Base-by-base conservation (phyloP, 1,139 yeast species). In the Pneumocystis wakefieldiae region DNA sequence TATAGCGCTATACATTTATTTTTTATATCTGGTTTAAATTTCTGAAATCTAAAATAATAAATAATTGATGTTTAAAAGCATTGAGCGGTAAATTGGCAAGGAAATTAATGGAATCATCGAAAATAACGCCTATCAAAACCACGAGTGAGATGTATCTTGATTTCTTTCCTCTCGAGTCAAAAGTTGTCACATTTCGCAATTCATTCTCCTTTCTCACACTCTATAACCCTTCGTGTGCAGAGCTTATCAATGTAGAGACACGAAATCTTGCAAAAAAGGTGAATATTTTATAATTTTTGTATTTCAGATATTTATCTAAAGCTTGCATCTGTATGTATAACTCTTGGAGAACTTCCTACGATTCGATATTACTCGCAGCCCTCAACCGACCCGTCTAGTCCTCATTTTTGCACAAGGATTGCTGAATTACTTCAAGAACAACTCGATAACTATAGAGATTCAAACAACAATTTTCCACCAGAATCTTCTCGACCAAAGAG, bases 271-370 rank as follows among this genome's bases (percentile, higher is more conserved):
- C 94, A 1, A 70, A 74, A 19, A 61, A 48, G 68, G 78, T 4
- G 29, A 61, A 55, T 41, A 60, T 59, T 28, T 29, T 59, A 4
- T 60, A 59, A 29, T 42, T 37, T 19, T 24, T 61, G 37, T 61
- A 29, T 19, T 12, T 38, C 6, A 28, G 8, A 24, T 58, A 39
- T 24, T 60, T 28, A 10, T 39, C 15, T 15, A 6, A 59, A 41
- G 61, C 62, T 92, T 69, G 83, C 89, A 42, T 83, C 85, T 67
- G 70, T 87, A 41, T 86, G 95, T 78, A 82, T 87, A 3, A 72
- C 87, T 10, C 83, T 94, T 1, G 95, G 95, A 15, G 97, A 91
- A 71, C 87, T 86, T 70, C 98, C 98, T 1, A 81, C 86, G 60
- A 82, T 92, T 41, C 78, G 98, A 67, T 89, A 83, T 74, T 84